These are phyloP conservation scores for Novakomyces olei DNA, from an alignment of 805 yeast genomes.

Conservation along the genomic window DNA sequence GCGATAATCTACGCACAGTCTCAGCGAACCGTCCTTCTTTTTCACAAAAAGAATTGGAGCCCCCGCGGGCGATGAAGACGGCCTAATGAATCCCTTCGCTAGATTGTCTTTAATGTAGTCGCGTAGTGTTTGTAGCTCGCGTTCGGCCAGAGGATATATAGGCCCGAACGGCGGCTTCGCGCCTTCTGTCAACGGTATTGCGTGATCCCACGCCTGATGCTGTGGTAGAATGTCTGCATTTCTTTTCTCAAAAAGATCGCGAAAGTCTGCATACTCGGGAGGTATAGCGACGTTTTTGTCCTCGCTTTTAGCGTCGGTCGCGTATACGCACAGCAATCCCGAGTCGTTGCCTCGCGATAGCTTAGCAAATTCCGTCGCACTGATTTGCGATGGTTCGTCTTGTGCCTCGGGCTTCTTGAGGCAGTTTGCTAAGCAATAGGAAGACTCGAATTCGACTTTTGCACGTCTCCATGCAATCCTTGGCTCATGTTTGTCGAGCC, in stretches of 20 bases:
- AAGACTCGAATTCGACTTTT: neutral
- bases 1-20: constrained; percentile 11
- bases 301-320: neutral
- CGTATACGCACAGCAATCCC: neutral
- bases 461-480: no score
- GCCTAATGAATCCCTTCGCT: constrained; percentile 1
- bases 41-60: constrained; percentile 10
- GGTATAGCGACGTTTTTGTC: neutral
- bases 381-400: no score
- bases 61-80: constrained; percentile 1
- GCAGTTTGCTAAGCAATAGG: no score
- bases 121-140: neutral
- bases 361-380: no score
- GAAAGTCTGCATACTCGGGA: neutral
- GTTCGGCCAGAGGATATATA: neutral
- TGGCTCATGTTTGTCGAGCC: no score
- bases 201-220: neutral
- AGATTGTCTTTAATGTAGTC: neutral
- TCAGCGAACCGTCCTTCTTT: constrained; percentile 10
- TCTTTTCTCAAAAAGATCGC: neutral
- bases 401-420: no score
- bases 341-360: no score
- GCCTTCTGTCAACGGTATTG: neutral
- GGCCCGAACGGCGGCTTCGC: neutral
- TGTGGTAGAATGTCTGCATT: neutral